Base-by-base conservation (phyloP, 2,329 filamentous ascomycete species). In the Verticillium alfalfae region DNA sequence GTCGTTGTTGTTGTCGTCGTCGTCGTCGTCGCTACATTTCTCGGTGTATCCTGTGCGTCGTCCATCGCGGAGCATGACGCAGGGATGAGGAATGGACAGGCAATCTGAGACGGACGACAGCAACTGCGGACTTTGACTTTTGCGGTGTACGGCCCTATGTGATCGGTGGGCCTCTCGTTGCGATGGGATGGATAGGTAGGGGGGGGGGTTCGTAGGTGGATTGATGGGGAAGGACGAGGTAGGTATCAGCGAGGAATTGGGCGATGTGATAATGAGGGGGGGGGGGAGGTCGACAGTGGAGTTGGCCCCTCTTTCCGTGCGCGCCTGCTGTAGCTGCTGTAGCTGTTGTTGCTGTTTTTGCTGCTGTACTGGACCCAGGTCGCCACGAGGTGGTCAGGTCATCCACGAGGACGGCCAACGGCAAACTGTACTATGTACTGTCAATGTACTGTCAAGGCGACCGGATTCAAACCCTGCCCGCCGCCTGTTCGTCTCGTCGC, bases 31-130 rank as follows among this genome's bases (percentile, higher is more conserved):
- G 63, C 60, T 41, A 60, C 34, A 64, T 66, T 61, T 60, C 59
- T 66, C 58, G 61, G 59, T 57, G 64, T 60, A 65, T 65, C 61
- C 62, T 65, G 61, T 59, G 57, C 64, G 61, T 66, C 54, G 61
- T 60, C 54, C 57, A 58, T 49, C 57, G 38, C 38, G 22, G 57
- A 49, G 45, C 45, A 49, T 49, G 45, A 49, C 45, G 45, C 45
- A 49, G 45, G 45, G 45, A 18, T 26, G 45, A 13, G 22, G 45
- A 49, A 26, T 3, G 45, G 18, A 9, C 45, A 18, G 45, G 45
- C 45, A 49, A 49, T 26, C 45, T 22, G 45, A 49, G 18, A 26
- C 18, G 45, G 45, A 49, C 22, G 45, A 49, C 3, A 22, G 45
- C 18, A 49, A 8, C 22, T 26, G n/a, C n/a, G 45, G 13, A 49